A percentile compares a stretch with the other conserved stretches of the same genome.
Conservation (phyloP, 169 alveolate genomes). For the Cyclospora cayetanensis region DNA sequence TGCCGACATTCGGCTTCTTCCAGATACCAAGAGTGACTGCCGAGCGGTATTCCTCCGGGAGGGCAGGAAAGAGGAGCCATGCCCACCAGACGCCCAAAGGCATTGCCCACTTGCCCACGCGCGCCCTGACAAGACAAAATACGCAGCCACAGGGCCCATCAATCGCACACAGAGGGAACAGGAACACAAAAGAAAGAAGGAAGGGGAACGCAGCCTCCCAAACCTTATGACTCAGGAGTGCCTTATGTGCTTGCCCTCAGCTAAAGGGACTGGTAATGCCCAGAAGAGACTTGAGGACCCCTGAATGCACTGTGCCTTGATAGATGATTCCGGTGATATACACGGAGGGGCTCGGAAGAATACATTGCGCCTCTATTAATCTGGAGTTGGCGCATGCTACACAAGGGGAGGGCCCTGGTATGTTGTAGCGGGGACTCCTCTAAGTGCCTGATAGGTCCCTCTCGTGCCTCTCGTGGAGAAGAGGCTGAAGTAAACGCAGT, state of each 20-base stretch:
- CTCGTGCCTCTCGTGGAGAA: not conserved
- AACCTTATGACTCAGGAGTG: too few relatives aligned
- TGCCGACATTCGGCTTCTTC: constrained; percentile 67
- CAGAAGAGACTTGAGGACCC: too few relatives aligned
- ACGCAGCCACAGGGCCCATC: not conserved
- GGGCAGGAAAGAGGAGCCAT: constrained; percentile 72
- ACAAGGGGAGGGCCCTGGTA: too few relatives aligned
- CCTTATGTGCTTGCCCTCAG: too few relatives aligned
- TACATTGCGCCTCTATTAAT: too few relatives aligned
- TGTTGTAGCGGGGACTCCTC: too few relatives aligned
- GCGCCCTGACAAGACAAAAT: constrained; percentile 35
- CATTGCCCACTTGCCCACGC: constrained; percentile 69
- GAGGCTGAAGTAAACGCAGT: not conserved
- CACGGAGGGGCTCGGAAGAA: too few relatives aligned
- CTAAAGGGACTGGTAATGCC: too few relatives aligned
- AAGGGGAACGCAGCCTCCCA: not conserved
- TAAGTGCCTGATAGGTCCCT: too few relatives aligned
- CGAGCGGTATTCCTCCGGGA: constrained; percentile 59
- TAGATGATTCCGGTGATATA: too few relatives aligned
- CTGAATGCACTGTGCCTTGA: too few relatives aligned
- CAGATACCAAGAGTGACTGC: constrained; percentile 67
- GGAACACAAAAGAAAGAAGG: not conserved
- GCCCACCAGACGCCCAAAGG: constrained; percentile 53
- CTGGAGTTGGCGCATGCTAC: too few relatives aligned
- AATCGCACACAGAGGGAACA: not conserved